Base-by-base conservation (phyloP, 1,139 yeast genomes). In the Kodamaea anthophila region DNA sequence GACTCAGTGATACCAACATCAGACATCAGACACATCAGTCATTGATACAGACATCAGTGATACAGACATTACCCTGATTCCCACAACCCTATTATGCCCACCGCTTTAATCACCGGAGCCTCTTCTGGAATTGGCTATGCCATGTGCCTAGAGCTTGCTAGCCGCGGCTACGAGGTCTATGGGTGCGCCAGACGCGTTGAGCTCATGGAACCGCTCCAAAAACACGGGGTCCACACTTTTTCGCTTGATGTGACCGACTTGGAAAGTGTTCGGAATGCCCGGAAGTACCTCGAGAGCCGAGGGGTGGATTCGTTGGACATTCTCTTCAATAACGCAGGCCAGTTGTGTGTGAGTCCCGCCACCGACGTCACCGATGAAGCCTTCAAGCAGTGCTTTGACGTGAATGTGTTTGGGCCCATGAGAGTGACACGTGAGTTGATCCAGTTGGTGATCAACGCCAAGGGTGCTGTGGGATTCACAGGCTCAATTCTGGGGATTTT, bases 41-140 rank as follows among this genome's bases (percentile, higher is more conserved):
- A n/a, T n/a, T n/a, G n/a, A n/a, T n/a, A n/a, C n/a, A n/a, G n/a
- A n/a, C n/a, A n/a, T n/a, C n/a, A n/a, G n/a, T n/a, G n/a, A n/a
- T n/a, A n/a, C n/a, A n/a, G n/a, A n/a, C n/a, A n/a, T n/a, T n/a
- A n/a, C n/a, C n/a, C n/a, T n/a, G n/a, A n/a, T n/a, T n/a, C n/a
- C n/a, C n/a, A 15, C 28, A 29, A 21, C 29, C 29, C 13, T n/a
- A n/a, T n/a, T n/a, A n/a, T n/a, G n/a, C n/a, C n/a, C n/a, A 23
- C 26, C 18, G 37, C 31, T 23, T 58, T 81, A 24, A 71, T 84
- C 18, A 84, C 94, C 1, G 94, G 94, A 6, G 84, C 85, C 11
- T 80, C 91, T 0, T 78, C 88, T 0, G 94, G 94, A 8, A 84
- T 84, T 40, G 94, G 94, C 4, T 73, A 60, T 47, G 74, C 77